Base-by-base conservation (phyloP, 2,329 filamentous ascomycete species). In the Fusarium citri region DNA sequence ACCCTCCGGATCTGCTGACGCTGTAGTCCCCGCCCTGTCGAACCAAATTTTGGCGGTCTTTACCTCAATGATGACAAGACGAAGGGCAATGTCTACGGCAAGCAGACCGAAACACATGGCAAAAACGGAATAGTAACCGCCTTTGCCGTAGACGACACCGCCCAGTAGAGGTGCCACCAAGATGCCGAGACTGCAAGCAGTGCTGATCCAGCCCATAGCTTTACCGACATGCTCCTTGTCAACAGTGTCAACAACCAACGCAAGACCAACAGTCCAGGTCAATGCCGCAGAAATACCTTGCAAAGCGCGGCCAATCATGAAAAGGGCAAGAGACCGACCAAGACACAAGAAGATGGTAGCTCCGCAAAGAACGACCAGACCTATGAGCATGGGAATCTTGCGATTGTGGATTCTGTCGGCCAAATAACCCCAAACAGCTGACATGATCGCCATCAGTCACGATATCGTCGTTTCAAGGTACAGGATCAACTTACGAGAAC, bases 181-280 rank as follows among this genome's bases (percentile, higher is more conserved):
- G 40, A 78, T 75, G 23, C 76, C 78, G n/a, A 78, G 54, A 50
- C 78, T 79, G n/a, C 74, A 72, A 6, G 77, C 73, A 58, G 75
- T 76, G 43, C 78, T 77, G 20, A 79, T 73, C 76, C 77, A 79
- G 5, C 79, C 78, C 63, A 75, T 78, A 18, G 77, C 77, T 46
- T 69, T 72, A 15, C 78, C 78, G 18, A 80, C 57, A 26, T 77
- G 73, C 8, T 74, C 76, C 11, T 64, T 68, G 31, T 78, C 74
- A 10, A 79, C 78, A 6, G 76, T 76, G 46, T 80, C 78, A 25
- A 79, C 76, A 49, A 80, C 76, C 10, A 80, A 75, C 12, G 78
- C 78, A 26, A 80, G 70, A 6, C 78, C 78, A 25, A 80, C 78
- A 18, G 78, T 79, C 78, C 78, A 80, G 8, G 78, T 80, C 23